phyloP scores from a whole-genome alignment of 1,139 yeast species.

The Sugiyamaella japonica region DNA sequence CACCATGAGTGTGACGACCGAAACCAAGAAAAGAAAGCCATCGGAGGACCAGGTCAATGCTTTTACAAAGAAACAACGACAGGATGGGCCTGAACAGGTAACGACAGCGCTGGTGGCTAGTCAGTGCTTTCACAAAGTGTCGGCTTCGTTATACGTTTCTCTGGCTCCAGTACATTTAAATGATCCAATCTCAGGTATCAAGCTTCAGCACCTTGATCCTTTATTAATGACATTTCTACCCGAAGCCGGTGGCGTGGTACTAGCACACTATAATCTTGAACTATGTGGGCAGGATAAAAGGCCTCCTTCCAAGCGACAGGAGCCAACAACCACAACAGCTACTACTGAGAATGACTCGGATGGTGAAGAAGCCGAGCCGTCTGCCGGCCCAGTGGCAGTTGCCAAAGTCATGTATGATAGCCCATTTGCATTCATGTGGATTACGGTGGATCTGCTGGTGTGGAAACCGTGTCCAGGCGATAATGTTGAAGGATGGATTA shows the following conservation, averaged over 20 bases:
- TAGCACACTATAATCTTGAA: constrained; percentile 69
- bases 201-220: constrained; percentile 86
- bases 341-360: background rate
- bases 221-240: constrained; percentile 79
- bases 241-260: constrained; percentile 75
- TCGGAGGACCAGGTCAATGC: constrained; percentile 5
- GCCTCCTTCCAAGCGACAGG: background rate
- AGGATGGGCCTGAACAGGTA: background rate
- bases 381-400: constrained; percentile 41
- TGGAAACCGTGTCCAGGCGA: constrained; percentile 93
- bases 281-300: constrained; percentile 45
- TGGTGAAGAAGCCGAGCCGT: constrained; percentile 21
- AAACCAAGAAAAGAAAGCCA: constrained; percentile 14
- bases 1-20: background rate
- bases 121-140: constrained; percentile 64
- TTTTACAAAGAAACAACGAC: constrained; percentile 13
- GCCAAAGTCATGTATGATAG: constrained; percentile 76
- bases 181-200: constrained; percentile 73
- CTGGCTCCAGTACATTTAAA: constrained; percentile 76
- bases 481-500: constrained; percentile 76
- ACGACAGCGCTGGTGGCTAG: background rate
- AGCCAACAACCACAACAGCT: background rate
- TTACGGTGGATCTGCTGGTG: constrained; percentile 74
- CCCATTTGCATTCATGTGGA: constrained; percentile 89
- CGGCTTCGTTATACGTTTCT: constrained; percentile 72